phyloP scores from a whole-genome alignment of 306 rosid species.

The Fragaria ananassa region DNA sequence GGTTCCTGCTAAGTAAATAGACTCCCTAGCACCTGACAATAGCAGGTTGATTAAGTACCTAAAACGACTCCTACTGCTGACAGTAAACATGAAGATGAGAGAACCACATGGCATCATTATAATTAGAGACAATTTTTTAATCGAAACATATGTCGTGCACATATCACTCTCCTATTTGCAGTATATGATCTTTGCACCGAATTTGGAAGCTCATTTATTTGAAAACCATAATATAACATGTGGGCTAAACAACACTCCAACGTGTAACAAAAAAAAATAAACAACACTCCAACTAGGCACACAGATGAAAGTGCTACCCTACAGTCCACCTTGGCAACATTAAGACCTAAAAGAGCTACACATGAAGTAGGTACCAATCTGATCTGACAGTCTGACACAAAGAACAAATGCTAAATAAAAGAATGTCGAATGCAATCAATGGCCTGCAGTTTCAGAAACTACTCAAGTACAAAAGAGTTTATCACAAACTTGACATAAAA shows the following conservation, averaged over 20 bases:
- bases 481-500: not conserved
- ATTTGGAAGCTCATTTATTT: not conserved
- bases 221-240: not conserved
- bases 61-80: not conserved
- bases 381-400: not conserved
- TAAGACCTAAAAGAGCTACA: not conserved
- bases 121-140: not conserved
- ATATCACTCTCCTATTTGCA: not conserved
- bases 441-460: not conserved
- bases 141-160: not conserved
- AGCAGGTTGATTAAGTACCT: not conserved
- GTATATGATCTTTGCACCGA: not conserved
- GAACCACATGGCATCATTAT: not conserved
- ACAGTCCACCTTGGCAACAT: not conserved
- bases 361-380: not conserved
- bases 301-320: not conserved
- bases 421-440: not conserved
- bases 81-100: not conserved
- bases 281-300: not conserved
- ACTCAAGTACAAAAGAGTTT: not conserved
- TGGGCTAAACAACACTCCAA: not conserved
- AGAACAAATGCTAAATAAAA: not conserved
- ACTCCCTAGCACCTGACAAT: constrained; percentile 1
- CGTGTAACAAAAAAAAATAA: not conserved
- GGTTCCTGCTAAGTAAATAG: not conserved